Conservation (phyloP, 1,139 yeast species). For the Hanseniaspora sp. region DNA sequence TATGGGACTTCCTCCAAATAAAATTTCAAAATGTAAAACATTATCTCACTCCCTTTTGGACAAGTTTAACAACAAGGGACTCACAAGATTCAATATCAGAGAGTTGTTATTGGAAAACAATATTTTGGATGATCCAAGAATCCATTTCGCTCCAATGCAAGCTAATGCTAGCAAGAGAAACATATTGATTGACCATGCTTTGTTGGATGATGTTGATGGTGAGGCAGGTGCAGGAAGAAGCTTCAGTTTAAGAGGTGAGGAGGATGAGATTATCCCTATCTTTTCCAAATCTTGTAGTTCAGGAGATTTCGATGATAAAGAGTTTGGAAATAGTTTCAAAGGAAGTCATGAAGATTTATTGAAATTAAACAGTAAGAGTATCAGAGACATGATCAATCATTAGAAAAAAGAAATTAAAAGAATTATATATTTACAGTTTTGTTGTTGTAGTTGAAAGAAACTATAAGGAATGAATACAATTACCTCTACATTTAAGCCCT, state of each 20-base stretch:
- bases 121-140: not conserved
- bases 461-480: no score
- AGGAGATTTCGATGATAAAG: not conserved
- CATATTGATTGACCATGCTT: slow-evolving; percentile 11
- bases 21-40: slow-evolving; percentile 1
- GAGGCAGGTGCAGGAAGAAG: slow-evolving; percentile 3
- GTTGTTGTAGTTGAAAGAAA: no score
- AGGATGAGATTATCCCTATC: slow-evolving; percentile 11
- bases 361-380: slow-evolving; percentile 4
- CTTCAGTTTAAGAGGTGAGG: slow-evolving; percentile 4
- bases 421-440: not conserved
- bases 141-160: not conserved
- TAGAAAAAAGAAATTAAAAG: not conserved
- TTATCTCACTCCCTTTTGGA: not conserved
- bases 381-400: slow-evolving; percentile 13
- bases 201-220: not conserved
- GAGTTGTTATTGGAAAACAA: slow-evolving; percentile 4
- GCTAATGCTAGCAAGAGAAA: slow-evolving; percentile 1
- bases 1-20: not conserved
- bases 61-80: not conserved
- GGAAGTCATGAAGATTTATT: slow-evolving; percentile 11
- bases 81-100: slow-evolving; percentile 10
- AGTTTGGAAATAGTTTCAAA: not conserved
- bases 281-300: not conserved
- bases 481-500: no score